phyloP scores from a whole-genome alignment of 768 basidiomycete genomes.

The Leccinum aurantiacum region DNA sequence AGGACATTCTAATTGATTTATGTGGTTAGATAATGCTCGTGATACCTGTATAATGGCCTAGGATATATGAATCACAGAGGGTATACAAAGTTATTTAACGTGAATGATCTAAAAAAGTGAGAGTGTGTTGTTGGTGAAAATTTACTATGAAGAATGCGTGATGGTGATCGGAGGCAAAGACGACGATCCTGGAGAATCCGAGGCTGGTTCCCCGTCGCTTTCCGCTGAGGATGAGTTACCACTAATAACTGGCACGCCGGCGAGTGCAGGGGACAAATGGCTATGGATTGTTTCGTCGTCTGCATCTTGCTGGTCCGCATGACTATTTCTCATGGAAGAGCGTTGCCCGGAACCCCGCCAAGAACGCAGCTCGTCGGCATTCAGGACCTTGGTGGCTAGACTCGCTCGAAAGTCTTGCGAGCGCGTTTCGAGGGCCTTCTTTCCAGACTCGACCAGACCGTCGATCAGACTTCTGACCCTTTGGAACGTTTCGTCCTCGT shows the following conservation, averaged over 20 bases:
- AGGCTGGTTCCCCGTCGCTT: conserved; percentile 31
- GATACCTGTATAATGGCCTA: conserved; percentile 6
- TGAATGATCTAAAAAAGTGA: conserved; percentile 24
- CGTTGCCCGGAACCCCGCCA: conserved; percentile 47
- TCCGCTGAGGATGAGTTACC: conserved; percentile 18
- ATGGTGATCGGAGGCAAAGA: conserved; percentile 45
- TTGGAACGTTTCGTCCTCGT: conserved; percentile 51
- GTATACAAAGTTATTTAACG: conserved; percentile 27
- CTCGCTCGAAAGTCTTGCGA: conserved; percentile 51
- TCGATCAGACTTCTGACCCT: conserved; percentile 68
- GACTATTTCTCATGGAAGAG: conserved; percentile 9
- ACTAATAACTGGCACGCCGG: conserved; percentile 20
- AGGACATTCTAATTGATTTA: conserved; percentile 8
- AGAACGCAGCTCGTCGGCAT: conserved; percentile 65
- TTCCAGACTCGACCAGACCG: conserved; percentile 55
- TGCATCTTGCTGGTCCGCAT: conserved; percentile 21
- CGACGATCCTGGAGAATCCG: conserved; percentile 13
- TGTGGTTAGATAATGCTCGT: conserved; percentile 18
- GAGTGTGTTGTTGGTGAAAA: conserved; percentile 7
- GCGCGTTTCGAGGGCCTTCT: conserved; percentile 59
- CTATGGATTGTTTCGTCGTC: conserved; percentile 34
- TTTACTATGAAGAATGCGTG: conserved; percentile 38
- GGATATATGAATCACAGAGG: conserved; percentile 21
- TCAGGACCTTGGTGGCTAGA: conserved; percentile 64
- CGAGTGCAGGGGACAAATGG: conserved; percentile 14